A percentile compares a stretch with the other conserved stretches of the same genome.
These are phyloP conservation scores for Chaetomidium leptoderma DNA, from an alignment of 495 filamentous ascomycete genomes.

Conservation along the genomic window DNA sequence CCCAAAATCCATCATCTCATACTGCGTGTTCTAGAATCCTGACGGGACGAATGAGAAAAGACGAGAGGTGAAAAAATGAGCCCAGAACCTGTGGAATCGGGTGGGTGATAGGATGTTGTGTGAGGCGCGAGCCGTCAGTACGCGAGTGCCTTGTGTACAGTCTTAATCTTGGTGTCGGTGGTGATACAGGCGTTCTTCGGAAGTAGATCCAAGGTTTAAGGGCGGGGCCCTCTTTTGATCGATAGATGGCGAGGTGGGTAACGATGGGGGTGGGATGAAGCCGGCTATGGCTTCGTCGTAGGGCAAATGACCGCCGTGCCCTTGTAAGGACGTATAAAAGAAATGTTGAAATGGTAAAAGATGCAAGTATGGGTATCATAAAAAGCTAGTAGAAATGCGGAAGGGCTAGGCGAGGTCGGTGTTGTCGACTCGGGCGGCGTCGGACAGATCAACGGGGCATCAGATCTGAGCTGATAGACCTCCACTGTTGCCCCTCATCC, in stretches of 20 bases:
- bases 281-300: no score
- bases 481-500: conserved; percentile 29
- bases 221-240: background rate
- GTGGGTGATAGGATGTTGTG: background rate
- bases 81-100: no score
- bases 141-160: background rate
- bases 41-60: no score
- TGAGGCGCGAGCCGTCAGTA: background rate
- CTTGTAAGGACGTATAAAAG: background rate
- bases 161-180: background rate
- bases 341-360: background rate
- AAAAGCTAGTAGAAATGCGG: conserved; percentile 1
- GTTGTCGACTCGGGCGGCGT: background rate
- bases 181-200: background rate
- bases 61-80: no score
- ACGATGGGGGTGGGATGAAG: background rate
- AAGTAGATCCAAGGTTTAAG: background rate
- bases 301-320: background rate
- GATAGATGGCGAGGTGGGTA: background rate
- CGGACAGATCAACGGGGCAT: background rate
- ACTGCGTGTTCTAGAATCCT: no score
- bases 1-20: no score
- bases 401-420: background rate
- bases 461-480: conserved; percentile 20
- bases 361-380: conserved; percentile 21